phyloP scores from a whole-genome alignment of 441 rosid species.

The Flueggea neowawraea region DNA sequence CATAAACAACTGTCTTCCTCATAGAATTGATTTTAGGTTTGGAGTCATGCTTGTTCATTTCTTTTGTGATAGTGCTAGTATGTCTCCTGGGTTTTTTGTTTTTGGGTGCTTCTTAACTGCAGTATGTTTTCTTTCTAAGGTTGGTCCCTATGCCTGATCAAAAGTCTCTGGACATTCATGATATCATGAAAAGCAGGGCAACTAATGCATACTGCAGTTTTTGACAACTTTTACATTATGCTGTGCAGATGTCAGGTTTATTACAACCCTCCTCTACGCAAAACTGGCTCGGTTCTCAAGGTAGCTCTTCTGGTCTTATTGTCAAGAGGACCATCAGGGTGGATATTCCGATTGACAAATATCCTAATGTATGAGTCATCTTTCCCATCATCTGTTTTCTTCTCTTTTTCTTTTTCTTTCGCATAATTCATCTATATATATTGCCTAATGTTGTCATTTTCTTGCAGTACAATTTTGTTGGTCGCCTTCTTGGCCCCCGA shows the following conservation, averaged over 20 bases:
- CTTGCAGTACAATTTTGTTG: constrained; percentile 93
- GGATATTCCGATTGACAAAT: constrained; percentile 87
- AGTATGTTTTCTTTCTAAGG: neutral
- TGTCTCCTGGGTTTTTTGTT: neutral
- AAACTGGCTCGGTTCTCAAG: constrained; percentile 79
- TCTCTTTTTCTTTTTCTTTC: neutral
- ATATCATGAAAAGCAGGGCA: neutral
- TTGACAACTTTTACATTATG: constrained; percentile 25
- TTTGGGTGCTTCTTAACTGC: neutral
- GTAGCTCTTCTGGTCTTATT: constrained; percentile 82
- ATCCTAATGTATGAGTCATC: constrained; percentile 67
- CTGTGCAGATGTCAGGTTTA: constrained; percentile 64
- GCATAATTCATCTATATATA: neutral
- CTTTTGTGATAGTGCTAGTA: constrained; percentile 10
- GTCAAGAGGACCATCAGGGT: constrained; percentile 89
- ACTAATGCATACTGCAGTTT: neutral
- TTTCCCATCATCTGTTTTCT: neutral
- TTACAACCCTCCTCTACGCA: constrained; percentile 64
- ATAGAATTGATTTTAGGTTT: constrained; percentile 8
- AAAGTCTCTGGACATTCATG: too few species aligned
- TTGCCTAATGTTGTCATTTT: constrained; percentile 21
- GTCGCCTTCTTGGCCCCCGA: constrained; percentile 98
- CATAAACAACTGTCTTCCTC: neutral
- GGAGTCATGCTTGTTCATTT: constrained; percentile 7
- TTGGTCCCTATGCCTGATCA: neutral